Base-by-base conservation (phyloP, 495 filamentous ascomycete genomes). In the Podospora didyma region DNA sequence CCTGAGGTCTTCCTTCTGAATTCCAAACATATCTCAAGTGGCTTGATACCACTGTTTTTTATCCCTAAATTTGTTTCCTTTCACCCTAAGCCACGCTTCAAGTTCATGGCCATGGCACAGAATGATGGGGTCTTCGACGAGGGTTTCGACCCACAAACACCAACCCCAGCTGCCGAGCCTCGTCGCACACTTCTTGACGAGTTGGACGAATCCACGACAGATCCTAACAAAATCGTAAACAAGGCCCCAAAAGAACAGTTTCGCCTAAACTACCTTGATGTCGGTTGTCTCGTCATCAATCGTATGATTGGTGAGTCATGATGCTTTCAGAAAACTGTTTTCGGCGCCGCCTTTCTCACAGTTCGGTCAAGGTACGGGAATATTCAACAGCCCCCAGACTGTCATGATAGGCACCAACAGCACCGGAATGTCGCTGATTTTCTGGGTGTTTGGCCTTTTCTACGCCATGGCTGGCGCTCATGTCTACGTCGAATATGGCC, bases 401-500 rank as follows among this genome's bases (percentile, higher is more conserved):
- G 61, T 76, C 23, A 62, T 75, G 28, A 53, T 41, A 31, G 69
- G 63, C 24, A 73, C 73, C 34, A 55, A 62, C 31, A 75, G 69
- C 54, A 60, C 70, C 34, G 75, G 75, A 11, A 54, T 59, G 21
- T 63, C 73, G 0, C 50, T 79, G 5, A 22, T 77, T 3, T 60
- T 75, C 22, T 79, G 75, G 75, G 28, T 65, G 21, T 42, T 62
- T 20, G 72, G 69, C 19, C 61, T 59, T n/a, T 46, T 77, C 21
- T 64, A 73, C 45, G 55, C 60, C 9, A 57, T 75, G 5, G 69
- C 66, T 55, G 75, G 73, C 34, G 49, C 68, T 9, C 64, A 72
- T 34, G 56, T 74, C 46, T 74, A 69, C 63, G 61, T 75, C 21
- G 75, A 78, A 49, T 65, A 73, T 11, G 75, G 75, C 10, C 56